Evolutionary conservation across 805 yeast species (phyloP).

Genomic region (Wickerhamiella lipophila): DNA sequence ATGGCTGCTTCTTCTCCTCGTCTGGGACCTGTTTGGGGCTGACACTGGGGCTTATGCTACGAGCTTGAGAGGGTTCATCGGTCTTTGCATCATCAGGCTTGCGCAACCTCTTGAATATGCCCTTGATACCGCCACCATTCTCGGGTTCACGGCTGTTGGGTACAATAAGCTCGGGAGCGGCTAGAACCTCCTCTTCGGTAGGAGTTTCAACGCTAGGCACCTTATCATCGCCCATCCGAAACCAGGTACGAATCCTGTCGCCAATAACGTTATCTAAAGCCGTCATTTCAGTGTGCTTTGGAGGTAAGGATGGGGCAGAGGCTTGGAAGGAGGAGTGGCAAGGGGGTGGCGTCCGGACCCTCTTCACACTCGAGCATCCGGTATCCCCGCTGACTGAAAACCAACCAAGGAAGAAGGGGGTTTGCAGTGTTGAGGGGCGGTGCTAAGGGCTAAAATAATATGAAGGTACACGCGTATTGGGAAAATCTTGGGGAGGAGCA

Average conservation of each 20-base stretch:
- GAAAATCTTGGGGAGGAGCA: neutral
- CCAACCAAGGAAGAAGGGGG: too few relatives aligned
- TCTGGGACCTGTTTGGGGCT: slow-evolving; percentile 2
- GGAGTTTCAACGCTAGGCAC: neutral
- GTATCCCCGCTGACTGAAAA: neutral
- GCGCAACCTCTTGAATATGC: slow-evolving; percentile 8
- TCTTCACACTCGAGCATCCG: neutral
- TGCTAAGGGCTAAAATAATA: neutral
- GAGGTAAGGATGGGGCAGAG: neutral
- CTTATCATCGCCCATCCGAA: slow-evolving; percentile 6
- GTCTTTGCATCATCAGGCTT: neutral
- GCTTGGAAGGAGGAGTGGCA: neutral
- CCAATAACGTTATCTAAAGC: slow-evolving; percentile 2
- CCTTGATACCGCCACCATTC: slow-evolving; percentile 2
- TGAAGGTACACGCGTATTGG: slow-evolving; percentile 1
- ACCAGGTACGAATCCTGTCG: slow-evolving; percentile 5
- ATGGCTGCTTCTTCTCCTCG: neutral
- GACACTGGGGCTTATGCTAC: neutral
- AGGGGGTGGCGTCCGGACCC: neutral
- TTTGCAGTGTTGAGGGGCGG: neutral
- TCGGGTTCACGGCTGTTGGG: neutral
- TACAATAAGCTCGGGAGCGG: neutral
- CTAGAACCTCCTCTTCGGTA: neutral
- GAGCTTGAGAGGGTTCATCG: neutral
- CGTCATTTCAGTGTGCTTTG: neutral